Evolutionary conservation across 2,329 filamentous ascomycete species (phyloP).

Genomic region (Fusarium sp.): DNA sequence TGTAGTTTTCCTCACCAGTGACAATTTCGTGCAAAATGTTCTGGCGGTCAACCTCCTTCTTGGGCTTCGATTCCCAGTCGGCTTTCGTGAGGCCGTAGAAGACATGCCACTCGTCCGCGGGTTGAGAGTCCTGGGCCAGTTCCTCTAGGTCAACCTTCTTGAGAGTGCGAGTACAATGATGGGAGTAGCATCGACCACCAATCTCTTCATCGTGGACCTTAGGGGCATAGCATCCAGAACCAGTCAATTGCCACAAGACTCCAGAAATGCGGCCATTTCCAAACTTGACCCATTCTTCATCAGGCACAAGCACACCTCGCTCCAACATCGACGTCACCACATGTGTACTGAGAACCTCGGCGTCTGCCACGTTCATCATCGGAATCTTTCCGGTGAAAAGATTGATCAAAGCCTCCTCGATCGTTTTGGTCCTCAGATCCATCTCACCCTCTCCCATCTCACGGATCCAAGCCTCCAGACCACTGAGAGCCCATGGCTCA

Average conservation of each 20-base stretch:
- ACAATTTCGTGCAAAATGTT: constrained; percentile 97
- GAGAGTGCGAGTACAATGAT: constrained; percentile 92
- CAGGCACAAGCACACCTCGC: constrained; percentile 81
- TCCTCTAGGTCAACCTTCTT: constrained; percentile 93
- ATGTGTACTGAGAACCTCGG: constrained; percentile 83
- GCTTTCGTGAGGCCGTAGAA: constrained; percentile 89
- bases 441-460: constrained; percentile 91
- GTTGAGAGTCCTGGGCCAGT: constrained; percentile 77
- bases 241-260: constrained; percentile 93
- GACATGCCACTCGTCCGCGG: constrained; percentile 84
- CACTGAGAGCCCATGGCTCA: constrained; percentile 93
- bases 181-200: constrained; percentile 87
- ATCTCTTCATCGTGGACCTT: constrained; percentile 80
- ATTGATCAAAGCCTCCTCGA: constrained; percentile 88
- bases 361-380: constrained; percentile 98
- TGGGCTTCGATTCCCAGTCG: constrained; percentile 76
- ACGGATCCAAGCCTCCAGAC: constrained; percentile 88
- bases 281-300: constrained; percentile 99
- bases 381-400: constrained; percentile 96
- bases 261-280: constrained; percentile 84
- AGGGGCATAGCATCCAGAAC: constrained; percentile 89
- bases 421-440: constrained; percentile 85
- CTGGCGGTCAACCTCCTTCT: constrained; percentile 92
- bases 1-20: constrained; percentile 90
- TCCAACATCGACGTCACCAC: constrained; percentile 86